Evolutionary conservation across 139 green algal species (phyloP).

Genomic region (Asterochloris erici): DNA sequence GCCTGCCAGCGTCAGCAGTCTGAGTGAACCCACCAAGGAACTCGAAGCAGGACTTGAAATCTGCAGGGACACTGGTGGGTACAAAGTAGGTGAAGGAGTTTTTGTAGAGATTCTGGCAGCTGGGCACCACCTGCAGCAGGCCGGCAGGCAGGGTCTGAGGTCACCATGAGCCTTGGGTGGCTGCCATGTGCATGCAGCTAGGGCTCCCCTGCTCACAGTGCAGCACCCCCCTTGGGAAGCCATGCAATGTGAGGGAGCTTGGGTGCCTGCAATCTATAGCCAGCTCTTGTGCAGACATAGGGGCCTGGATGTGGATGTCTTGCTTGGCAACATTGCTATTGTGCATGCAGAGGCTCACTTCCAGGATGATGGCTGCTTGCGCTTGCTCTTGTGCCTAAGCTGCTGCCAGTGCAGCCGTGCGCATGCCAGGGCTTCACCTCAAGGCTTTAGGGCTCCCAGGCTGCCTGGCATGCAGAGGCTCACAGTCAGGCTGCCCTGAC

Average conservation of each 20-base stretch:
- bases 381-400: too few relatives aligned
- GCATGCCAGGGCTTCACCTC: too few relatives aligned
- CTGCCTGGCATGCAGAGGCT: too few relatives aligned
- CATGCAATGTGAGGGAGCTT: not conserved
- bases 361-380: too few relatives aligned
- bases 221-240: not conserved
- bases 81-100: constrained; percentile 92
- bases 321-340: too few relatives aligned
- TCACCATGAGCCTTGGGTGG: not conserved
- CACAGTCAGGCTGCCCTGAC: too few relatives aligned
- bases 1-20: not conserved
- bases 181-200: not conserved
- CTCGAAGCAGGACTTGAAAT: constrained; percentile 68
- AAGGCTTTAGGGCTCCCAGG: too few relatives aligned
- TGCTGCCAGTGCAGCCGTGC: too few relatives aligned
- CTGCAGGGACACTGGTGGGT: constrained; percentile 41
- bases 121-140: constrained; percentile 73
- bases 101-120: constrained; percentile 76
- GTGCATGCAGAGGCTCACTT: too few relatives aligned
- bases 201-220: too few relatives aligned
- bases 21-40: constrained; percentile 55
- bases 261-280: not conserved
- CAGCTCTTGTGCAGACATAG: not conserved
- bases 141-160: not conserved
- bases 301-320: too few relatives aligned